Percentiles rank a stretch among this genome's conserved stretches.
These are phyloP conservation scores for Russula sp. DNA, from an alignment of 768 basidiomycete genomes.

Conservation along the genomic window DNA sequence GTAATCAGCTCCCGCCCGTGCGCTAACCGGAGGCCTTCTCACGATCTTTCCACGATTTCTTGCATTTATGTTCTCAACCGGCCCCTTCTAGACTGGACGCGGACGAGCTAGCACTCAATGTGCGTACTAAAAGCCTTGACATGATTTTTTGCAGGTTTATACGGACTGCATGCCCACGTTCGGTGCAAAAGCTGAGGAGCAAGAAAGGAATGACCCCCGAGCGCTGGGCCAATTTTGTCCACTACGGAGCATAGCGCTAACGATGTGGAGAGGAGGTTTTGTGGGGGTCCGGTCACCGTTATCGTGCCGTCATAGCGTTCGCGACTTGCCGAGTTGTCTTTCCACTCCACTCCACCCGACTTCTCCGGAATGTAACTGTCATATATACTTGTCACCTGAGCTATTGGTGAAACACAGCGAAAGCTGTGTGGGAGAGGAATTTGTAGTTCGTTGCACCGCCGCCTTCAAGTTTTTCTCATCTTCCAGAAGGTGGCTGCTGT, in stretches of 20 bases:
- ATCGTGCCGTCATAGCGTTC: no score
- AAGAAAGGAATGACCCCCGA: background rate
- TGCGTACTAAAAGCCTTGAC: conserved; percentile 2
- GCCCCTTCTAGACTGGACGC: conserved; percentile 22
- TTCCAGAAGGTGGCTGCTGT: no score
- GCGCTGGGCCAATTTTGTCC: conserved; percentile 16
- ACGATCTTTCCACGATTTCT: conserved; percentile 25
- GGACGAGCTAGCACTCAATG: conserved; percentile 21
- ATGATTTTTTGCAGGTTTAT: conserved; percentile 12
- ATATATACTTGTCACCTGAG: no score
- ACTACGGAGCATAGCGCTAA: conserved; percentile 5
- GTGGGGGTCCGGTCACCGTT: no score
- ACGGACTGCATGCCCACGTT: conserved; percentile 24
- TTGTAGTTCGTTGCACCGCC: no score
- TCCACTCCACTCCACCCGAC: no score
- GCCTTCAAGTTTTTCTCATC: no score
- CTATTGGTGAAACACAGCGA: no score
- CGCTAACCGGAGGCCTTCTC: conserved; percentile 18
- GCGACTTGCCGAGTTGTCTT: no score
- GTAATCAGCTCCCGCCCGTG: conserved; percentile 19
- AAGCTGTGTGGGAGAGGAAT: no score
- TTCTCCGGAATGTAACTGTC: no score
- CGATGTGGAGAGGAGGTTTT: background rate
- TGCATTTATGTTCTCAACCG: conserved; percentile 23
- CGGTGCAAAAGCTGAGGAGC: conserved; percentile 11